Evolutionary conservation across 371 early-diverging fungal genomes (phyloP), one percentile per base, ranked within the genome.

Genomic region (Lichtheimia ramosa): DNA sequence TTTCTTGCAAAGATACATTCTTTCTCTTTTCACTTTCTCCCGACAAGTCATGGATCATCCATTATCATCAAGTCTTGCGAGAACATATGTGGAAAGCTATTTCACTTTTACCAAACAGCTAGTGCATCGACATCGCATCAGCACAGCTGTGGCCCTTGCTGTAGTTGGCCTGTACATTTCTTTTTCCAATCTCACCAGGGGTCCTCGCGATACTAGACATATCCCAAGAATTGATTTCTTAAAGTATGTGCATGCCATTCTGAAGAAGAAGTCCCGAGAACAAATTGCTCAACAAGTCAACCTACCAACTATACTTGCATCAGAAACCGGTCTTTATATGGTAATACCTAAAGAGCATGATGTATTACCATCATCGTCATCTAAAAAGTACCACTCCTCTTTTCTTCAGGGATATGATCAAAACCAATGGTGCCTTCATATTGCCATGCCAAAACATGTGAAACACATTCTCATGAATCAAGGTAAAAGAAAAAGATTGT

Each of bases 251-350:
- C 14, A 14, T 1, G 5, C 25, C 24, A 14, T 50, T 23, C 7
- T 50, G 15, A 7, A 3, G 2, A 50, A 50, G 14, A 24, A 50
- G 20, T 48, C 4, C 14, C 25, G 3, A 34, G 48, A 28, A 61
- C 61, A 15, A 16, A 63, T 46, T 60, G 62, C 8, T 40, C 24
- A 0, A 28, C 54, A 51, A 68, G 61, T 23, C 28, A 63, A 10
- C 21, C 61, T n/a, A 21, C 51, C 10, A 42, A 53, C 21, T 34
- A 8, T 34, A 34, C 34, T 34, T 6, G 46, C 46, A 18, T 46
- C 46, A 46, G 20, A 46, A 46, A 46, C 46, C 3, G 46, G 46
- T 8, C 46, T 46, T 46, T 46, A 46, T 46, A 46, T 20, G n/a
- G 46, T 46, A 46, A 46, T n/a, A 1, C 20, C 12, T n/a, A 25